phyloP scores from a whole-genome alignment of 208 protist species.

The Leishmania guyanensis region DNA sequence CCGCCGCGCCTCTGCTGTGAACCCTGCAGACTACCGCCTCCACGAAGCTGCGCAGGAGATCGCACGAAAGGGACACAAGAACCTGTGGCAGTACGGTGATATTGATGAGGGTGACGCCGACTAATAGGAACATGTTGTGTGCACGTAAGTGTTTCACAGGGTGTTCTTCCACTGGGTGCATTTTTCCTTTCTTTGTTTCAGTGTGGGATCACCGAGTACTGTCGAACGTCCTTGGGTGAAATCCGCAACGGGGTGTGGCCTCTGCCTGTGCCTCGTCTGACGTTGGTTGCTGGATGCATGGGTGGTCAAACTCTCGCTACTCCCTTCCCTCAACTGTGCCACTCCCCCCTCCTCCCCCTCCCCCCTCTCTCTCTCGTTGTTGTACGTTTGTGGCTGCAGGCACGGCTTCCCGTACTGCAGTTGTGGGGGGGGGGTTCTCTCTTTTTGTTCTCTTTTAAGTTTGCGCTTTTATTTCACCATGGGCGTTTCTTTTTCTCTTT shows the following conservation, averaged over 20 bases:
- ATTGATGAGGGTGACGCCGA: conserved; percentile 71
- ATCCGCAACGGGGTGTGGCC: neutral
- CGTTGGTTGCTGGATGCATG: neutral
- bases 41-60: conserved; percentile 79
- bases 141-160: neutral
- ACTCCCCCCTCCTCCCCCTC: neutral
- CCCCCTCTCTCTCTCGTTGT: too few relatives aligned
- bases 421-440: neutral
- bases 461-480: conserved; percentile 6
- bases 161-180: neutral
- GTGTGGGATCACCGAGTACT: neutral
- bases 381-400: neutral
- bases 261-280: neutral
- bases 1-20: conserved; percentile 39
- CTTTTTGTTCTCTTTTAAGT: neutral
- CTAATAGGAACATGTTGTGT: conserved; percentile 1
- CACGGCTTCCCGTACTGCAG: too few relatives aligned
- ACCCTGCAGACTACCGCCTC: conserved; percentile 53
- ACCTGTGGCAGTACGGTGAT: conserved; percentile 88
- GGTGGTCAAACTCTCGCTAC: neutral
- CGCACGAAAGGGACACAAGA: conserved; percentile 81
- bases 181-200: neutral
- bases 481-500: neutral
- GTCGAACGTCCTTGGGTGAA: neutral
- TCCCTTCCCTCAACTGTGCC: neutral